Evolutionary conservation across 306 rosid species (phyloP).

Genomic region (Macrotyloma uniflorum): DNA sequence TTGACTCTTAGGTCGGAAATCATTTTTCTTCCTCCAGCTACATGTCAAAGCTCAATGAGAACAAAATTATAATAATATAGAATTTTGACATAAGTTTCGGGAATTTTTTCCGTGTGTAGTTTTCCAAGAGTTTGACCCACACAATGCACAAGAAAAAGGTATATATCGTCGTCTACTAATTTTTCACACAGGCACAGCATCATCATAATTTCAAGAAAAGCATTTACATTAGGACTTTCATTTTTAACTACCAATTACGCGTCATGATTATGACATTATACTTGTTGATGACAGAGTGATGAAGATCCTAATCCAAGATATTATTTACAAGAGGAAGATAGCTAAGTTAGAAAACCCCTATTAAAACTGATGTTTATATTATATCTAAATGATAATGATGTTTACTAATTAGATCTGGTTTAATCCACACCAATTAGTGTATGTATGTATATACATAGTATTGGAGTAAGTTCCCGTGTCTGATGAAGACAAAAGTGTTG

Average conservation of each 20-base stretch:
- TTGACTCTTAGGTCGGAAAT: background rate
- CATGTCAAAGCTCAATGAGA: constrained; percentile 25
- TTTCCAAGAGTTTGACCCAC: constrained; percentile 13
- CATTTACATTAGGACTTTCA: background rate
- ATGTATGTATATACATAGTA: background rate
- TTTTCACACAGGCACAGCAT: background rate
- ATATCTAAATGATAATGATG: constrained; percentile 28
- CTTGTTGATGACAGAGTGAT: constrained; percentile 11
- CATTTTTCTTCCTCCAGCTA: background rate
- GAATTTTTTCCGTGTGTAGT: background rate
- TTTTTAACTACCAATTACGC: background rate
- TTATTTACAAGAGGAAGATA: background rate
- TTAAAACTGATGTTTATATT: constrained; percentile 27
- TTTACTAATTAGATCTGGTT: background rate
- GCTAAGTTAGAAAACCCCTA: background rate
- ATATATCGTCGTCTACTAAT: background rate
- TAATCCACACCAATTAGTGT: background rate
- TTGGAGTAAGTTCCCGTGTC: background rate
- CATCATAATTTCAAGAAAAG: background rate
- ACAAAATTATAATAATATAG: background rate
- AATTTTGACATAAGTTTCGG: background rate
- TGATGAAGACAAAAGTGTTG: constrained; percentile 29
- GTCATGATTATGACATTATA: constrained; percentile 22
- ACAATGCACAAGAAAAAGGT: background rate
- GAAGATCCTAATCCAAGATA: background rate